Base-by-base conservation (phyloP, 1,284 basidiomycete genomes). In the Blastosporella zonata region DNA sequence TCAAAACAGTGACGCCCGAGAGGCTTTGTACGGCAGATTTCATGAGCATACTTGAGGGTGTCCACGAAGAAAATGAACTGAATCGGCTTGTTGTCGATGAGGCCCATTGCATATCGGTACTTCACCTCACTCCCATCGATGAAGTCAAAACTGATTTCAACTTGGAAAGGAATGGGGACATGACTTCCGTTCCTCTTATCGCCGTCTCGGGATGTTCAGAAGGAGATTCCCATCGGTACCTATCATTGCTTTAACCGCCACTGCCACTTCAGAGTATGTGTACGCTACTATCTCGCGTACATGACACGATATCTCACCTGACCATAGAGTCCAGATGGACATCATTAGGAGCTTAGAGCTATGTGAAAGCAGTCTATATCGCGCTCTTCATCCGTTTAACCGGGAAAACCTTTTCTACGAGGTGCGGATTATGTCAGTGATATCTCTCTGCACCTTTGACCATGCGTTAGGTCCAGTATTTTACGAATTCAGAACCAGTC, bases 101-200 rank as follows among this genome's bases (percentile, higher is more conserved):
- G 84, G 90, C 89, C 0, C 90, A 93, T 63, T 92, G 90, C 54
- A 90, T 93, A 48, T 88, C 87, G n/a, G 84, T 87, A 55, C 38
- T 17, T 33, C 8, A 15, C 10, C 5, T 7, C 25, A 27, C 25
- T 6, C 6, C 25, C 6, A 27, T 27, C 9, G 6, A 27, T 5
- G 25, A 27, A 27, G 9, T 9, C 9, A 27, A 25, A 6, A 17
- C n/a, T n/a, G 15, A 15, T 44, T 23, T n/a, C 12, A 8, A 15
- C 12, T 49, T 33, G 5, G 29, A n/a, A 55, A 89, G 86, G 90
- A 91, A 73, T 93, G 90, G 90, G 90, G 90, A 0, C 85, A 87
- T 42, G 81, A 87, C 47, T 92, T 93, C 59, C 78, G 90, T 25
- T 74, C 68, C 22, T 83, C 87, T 42, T 94, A 92, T 62, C 71